A percentile compares a stretch with the other conserved stretches of the same genome.
phyloP scores from a whole-genome alignment of 768 basidiomycete genomes.

The Suillus discolor region DNA sequence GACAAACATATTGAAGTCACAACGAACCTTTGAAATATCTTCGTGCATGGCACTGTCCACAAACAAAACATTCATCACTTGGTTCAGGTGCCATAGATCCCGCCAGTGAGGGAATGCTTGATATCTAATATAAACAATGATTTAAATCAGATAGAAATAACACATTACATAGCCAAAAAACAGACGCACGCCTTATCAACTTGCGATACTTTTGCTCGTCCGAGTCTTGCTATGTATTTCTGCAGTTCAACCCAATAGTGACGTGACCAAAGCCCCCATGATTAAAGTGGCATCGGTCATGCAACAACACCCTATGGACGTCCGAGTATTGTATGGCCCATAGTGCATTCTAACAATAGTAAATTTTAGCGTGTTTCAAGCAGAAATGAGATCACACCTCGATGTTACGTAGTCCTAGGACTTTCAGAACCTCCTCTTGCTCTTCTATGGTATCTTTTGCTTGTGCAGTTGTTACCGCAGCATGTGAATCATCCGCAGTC shows the following conservation, averaged over 20 bases:
- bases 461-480: constrained; percentile 13
- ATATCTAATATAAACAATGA: constrained; percentile 21
- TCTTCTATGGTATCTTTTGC: constrained; percentile 13
- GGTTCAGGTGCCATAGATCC: constrained; percentile 34
- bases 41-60: constrained; percentile 38
- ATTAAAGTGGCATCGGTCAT: constrained; percentile 43
- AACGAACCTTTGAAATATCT: constrained; percentile 38
- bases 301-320: constrained; percentile 33
- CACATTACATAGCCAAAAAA: neutral
- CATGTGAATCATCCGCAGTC: constrained; percentile 21
- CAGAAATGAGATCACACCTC: constrained; percentile 13
- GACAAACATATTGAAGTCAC: neutral
- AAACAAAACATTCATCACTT: constrained; percentile 29
- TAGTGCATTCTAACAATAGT: constrained; percentile 31
- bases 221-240: constrained; percentile 16
- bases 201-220: constrained; percentile 7
- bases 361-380: neutral
- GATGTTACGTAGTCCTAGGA: constrained; percentile 16
- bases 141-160: constrained; percentile 2
- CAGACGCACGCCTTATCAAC: constrained; percentile 26
- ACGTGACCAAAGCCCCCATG: constrained; percentile 33
- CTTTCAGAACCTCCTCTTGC: constrained; percentile 21
- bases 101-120: constrained; percentile 33
- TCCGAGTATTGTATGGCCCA: constrained; percentile 37
- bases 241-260: constrained; percentile 34